Evolutionary conservation across 495 filamentous ascomycete genomes (phyloP).

Genomic region (Penicillium antarcticum): DNA sequence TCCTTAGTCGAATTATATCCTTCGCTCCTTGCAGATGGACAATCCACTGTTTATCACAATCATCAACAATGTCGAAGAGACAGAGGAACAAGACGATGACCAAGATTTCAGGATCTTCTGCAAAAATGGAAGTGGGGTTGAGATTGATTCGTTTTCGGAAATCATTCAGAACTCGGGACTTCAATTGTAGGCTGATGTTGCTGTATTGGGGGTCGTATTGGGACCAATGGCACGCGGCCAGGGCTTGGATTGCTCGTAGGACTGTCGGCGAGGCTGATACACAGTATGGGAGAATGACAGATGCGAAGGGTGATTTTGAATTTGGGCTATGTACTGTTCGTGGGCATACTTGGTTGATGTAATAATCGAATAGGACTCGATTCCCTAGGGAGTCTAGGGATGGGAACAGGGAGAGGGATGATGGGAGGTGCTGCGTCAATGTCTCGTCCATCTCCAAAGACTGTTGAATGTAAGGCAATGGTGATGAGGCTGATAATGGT

Average conservation of each 20-base stretch:
- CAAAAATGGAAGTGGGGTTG: background rate
- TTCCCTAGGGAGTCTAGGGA: background rate
- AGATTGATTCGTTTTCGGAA: no score
- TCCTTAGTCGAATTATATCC: constrained; percentile 19
- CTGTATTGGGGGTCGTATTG: constrained; percentile 8
- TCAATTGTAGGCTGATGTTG: constrained; percentile 1
- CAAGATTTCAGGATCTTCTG: constrained; percentile 14
- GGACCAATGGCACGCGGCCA: constrained; percentile 14
- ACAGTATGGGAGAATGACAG: constrained; percentile 13
- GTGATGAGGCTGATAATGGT: background rate
- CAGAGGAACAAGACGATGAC: constrained; percentile 22
- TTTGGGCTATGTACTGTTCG: background rate
- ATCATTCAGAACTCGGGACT: background rate
- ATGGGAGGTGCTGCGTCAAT: background rate
- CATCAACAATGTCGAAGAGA: constrained; percentile 22
- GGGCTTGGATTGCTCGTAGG: constrained; percentile 7
- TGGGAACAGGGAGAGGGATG: background rate
- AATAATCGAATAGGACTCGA: constrained; percentile 7
- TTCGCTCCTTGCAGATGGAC: constrained; percentile 21
- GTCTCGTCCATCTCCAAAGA: background rate
- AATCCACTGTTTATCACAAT: constrained; percentile 21
- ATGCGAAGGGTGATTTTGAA: constrained; percentile 12
- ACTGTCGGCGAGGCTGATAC: background rate
- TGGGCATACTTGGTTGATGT: constrained; percentile 10
- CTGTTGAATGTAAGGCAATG: background rate